Percentiles rank a stretch among this genome's conserved stretches.
Evolutionary conservation across 169 alveolate genomes (phyloP).

Genomic region (Eimeria praecox): DNA sequence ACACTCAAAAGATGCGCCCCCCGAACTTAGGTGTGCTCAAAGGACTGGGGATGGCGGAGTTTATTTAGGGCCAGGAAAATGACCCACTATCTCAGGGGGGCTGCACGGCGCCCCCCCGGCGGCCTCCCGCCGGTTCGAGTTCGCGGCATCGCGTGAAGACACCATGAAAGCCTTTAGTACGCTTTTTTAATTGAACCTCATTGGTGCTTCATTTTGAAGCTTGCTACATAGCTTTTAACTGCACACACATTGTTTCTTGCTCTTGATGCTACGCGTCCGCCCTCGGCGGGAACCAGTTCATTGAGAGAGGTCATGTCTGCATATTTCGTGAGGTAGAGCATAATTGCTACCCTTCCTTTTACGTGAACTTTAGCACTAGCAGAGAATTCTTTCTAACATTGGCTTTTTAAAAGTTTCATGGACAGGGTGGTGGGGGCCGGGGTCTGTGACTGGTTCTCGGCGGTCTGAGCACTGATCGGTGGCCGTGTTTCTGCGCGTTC

Average conservation of each 20-base stretch:
- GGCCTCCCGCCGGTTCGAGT: background rate
- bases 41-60: background rate
- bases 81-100: constrained; percentile 6
- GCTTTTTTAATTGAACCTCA: background rate
- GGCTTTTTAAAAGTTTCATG: background rate
- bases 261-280: background rate
- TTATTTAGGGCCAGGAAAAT: background rate
- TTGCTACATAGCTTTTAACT: background rate
- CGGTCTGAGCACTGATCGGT: constrained; percentile 9
- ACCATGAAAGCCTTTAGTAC: background rate
- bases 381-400: background rate
- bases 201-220: background rate
- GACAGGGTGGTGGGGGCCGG: background rate
- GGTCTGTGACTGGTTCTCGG: constrained; percentile 10
- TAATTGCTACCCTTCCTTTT: background rate
- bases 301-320: background rate
- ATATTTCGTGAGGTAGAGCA: background rate
- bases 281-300: background rate
- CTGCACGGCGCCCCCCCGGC: constrained; percentile 40
- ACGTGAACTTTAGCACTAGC: background rate
- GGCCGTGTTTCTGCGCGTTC: background rate
- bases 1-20: background rate
- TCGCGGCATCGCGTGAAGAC: background rate
- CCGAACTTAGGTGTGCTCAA: background rate
- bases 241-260: constrained; percentile 11